Base-by-base conservation (phyloP, 768 basidiomycete species). In the Suillus americanus region DNA sequence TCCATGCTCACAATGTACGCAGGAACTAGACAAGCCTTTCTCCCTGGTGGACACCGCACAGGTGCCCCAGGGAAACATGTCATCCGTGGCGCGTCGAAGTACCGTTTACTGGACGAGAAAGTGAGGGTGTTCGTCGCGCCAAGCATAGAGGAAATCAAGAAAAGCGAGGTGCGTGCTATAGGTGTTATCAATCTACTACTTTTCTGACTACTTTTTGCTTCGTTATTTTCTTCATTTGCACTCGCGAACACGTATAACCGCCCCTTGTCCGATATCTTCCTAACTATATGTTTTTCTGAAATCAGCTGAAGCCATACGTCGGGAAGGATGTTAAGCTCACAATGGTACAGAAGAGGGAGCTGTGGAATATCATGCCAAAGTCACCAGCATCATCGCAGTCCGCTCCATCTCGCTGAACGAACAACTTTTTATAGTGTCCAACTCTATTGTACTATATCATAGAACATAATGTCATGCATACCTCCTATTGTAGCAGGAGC, bases 51-150 rank as follows among this genome's bases (percentile, higher is more conserved):
- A 28, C 89, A 85, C 72, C 86, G 94, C 53, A 96, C 94, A 1
- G 94, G 94, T 65, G 91, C 94, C 30, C 94, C 94, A 23, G 93
- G 95, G 75, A 86, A 89, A 74, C 92, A 94, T 76, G 88, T 94
- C 59, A 79, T 92, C 23, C 75, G 83, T 48, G 92, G 93, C 48
- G 87, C 88, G 71, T 82, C 89, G 48, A 92, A 94, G 74, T 95
- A 95, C 76, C 82, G 89, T 62, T 80, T 97, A 18, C 69, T 93
- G 62, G 92, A 97, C 72, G 88, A 90, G 74, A 83, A 90, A 80
- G 92, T 97, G 57, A 83, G 94, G 70, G 85, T 92, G 59, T 94
- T 89, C 67, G 87, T 96, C 45, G 91, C 92, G 28, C 92, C 94
- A n/a, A 82, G 86, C 18, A 75, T 92, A 38, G 81, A 86, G 66